phyloP scores from a whole-genome alignment of 2,329 filamentous ascomycete genomes.

The Cladosporium oxysporum region DNA sequence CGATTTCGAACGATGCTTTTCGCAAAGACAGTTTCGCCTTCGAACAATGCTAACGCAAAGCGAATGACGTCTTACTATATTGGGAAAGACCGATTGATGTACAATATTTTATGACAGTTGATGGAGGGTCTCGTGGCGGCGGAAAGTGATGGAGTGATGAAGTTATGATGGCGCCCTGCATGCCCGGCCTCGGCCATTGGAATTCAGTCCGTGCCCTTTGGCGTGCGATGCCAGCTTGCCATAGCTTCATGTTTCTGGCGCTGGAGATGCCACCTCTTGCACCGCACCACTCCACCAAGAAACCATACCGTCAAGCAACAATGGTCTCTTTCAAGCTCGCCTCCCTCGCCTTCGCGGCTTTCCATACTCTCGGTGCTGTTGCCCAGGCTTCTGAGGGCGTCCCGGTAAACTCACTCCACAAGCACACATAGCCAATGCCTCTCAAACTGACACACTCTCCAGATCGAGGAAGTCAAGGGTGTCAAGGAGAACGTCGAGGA shows the following conservation, averaged over 20 bases:
- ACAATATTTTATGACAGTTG: neutral
- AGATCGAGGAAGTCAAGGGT: conserved; percentile 42
- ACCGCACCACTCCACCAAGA: neutral
- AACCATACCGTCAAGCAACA: conserved; percentile 20
- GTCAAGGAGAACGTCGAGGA: conserved; percentile 51
- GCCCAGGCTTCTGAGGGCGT: conserved; percentile 51
- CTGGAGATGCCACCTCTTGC: neutral
- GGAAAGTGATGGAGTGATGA: neutral
- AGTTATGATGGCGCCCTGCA: neutral
- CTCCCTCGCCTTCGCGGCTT: conserved; percentile 69
- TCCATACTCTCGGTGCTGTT: conserved; percentile 66
- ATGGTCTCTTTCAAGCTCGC: conserved; percentile 77
- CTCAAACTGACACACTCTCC: conserved; percentile 22
- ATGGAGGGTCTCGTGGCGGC: neutral
- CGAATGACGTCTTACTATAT: neutral
- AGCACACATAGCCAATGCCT: conserved; percentile 19
- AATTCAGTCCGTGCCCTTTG: conserved; percentile 3
- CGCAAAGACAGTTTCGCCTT: neutral
- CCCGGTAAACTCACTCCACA: conserved; percentile 36
- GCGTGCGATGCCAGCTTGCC: conserved; percentile 3
- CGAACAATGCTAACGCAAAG: neutral
- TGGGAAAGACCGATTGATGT: neutral
- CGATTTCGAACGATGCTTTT: neutral
- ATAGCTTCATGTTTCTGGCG: neutral
- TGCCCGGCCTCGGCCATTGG: conserved; percentile 5